A percentile compares a stretch with the other conserved stretches of the same genome.
These are phyloP conservation scores for Fusarium sp. DNA, from an alignment of 2,329 filamentous ascomycete species.

Conservation along the genomic window DNA sequence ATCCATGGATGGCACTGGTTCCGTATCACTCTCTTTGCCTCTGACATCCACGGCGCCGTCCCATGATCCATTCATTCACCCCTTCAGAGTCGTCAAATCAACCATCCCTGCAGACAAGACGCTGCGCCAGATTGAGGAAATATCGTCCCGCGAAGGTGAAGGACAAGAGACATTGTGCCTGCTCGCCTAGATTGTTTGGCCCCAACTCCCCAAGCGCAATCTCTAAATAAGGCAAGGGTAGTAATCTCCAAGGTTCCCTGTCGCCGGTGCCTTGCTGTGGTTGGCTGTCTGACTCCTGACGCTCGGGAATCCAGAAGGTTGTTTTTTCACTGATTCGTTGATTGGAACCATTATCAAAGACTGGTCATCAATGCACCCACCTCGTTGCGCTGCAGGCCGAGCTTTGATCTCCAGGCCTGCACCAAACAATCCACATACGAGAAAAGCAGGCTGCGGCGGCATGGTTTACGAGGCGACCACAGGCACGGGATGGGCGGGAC, in stretches of 20 bases:
- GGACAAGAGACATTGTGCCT: conserved; percentile 18
- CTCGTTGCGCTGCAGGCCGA: conserved; percentile 32
- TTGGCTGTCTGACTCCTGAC: conserved; percentile 33
- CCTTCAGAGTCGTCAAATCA: conserved; percentile 26
- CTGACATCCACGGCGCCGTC: conserved; percentile 34
- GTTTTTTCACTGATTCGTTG: conserved; percentile 31
- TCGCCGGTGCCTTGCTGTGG: conserved; percentile 22
- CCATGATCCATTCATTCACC: conserved; percentile 41
- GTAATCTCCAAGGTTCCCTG: conserved; percentile 26
- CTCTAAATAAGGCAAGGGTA: conserved; percentile 19
- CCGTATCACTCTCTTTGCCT: conserved; percentile 12
- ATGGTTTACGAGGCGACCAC: conserved; percentile 47
- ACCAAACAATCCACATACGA: conserved; percentile 41
- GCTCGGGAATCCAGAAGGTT: conserved; percentile 11
- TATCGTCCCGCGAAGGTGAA: conserved; percentile 14
- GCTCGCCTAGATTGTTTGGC: conserved; percentile 14
- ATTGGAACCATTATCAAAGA: conserved; percentile 36
- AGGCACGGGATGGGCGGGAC: conserved; percentile 37
- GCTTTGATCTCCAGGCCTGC: conserved; percentile 24
- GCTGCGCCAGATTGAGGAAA: conserved; percentile 28
- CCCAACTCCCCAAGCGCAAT: conserved; percentile 30
- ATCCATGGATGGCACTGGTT: background rate
- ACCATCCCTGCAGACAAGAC: conserved; percentile 33
- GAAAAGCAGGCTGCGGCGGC: conserved; percentile 44
- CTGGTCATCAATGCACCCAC: conserved; percentile 43